Base-by-base conservation (phyloP, 495 filamentous ascomycete species). In the Aspergillus wentii region DNA sequence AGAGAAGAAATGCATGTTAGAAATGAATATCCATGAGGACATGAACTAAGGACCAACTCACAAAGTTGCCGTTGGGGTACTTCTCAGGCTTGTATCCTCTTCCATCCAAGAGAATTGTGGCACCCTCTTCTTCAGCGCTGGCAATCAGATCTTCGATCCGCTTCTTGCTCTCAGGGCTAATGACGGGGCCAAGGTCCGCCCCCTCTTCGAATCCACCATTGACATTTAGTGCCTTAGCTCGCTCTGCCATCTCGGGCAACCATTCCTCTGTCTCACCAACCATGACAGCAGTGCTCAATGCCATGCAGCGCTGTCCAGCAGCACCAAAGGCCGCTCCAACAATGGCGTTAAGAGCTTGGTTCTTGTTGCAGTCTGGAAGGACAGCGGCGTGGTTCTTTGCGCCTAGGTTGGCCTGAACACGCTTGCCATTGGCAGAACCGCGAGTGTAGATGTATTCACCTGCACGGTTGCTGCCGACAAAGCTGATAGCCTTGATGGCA, bases 361-460 rank as follows among this genome's bases (percentile, higher is more conserved):
- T 95, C 79, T 95, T 96, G 71, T 96, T 95, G 68, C 83, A 86
- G 70, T 99, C 92, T 1, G 94, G 92, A 44, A 97, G 76, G 16
- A 99, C 81, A 20, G 88, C 86, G 17, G 90, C 91, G 60, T 99
- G 92, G 74, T 99, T 99, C 79, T 99, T 99, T 29, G 92, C 92
- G 16, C 92, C 92, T 36, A 99, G 68, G 62, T 99, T 99, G 52
- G 92, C 92, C 66, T 99, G 92, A n/a, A 96, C 90, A 50, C 80
- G 78, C 65, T 85, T 85, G 38, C 92, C 92, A 54, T 96, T 90
- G 46, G 90, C 90, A 6, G 89, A 94, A 14, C 78, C 94, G 33
- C 90, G 84, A 31, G 76, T 62, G 63, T 84, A 97, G 62, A 99
- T 99, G 66, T 99, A 99, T 64, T 97, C 88, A 47, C 92, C 92